Base-by-base conservation (phyloP, 164 flowering plant genomes). In the Aristolochia fimbriata region DNA sequence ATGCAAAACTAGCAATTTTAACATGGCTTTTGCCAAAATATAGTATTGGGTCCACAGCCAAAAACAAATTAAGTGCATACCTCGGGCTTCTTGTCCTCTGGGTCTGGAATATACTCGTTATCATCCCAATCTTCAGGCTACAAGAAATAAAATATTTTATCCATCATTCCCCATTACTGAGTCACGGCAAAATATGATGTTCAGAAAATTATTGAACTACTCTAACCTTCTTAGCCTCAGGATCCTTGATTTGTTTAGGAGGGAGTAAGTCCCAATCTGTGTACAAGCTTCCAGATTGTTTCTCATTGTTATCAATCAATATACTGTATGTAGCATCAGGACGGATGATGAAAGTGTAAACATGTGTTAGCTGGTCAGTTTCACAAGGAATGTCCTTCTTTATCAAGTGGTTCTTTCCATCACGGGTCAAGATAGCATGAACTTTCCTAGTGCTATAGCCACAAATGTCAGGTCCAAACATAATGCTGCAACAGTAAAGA, bases 61-160 rank as follows among this genome's bases (percentile, higher is more conserved):
- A 57, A 60, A 58, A 53, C 24, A 4, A 0, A 12, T 19, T 15
- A 27, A 56, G 20, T 1, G 24, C 27, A 31, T 48, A 64, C 83
- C 83, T 77, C 81, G 21, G 83, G 83, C 68, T 77, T 80, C 65
- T 73, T 70, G 43, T 69, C 68, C 68, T 77, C 69, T 19, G 78
- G 77, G 51, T 80, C 81, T 10, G 70, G 73, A 50, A 80, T 77
- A 45, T 73, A 77, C 62, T 80, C 81, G 54, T 48, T 61, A 6
- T 77, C 79, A 30, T 77, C 83, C 83, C 83, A 80, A 54, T 80
- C 79, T 20, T 74, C 70, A 41, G 83, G 83, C 83, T 80, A 70
- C 30, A 59, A 19, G 14, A 21, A 53, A 37, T 6, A 20, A 6
- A 21, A 20, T 19, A 21, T 7, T 41, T 21, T 37, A 37, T 7